phyloP scores from a whole-genome alignment of 2,329 filamentous ascomycete species.

The Cladophialophora psammophila region DNA sequence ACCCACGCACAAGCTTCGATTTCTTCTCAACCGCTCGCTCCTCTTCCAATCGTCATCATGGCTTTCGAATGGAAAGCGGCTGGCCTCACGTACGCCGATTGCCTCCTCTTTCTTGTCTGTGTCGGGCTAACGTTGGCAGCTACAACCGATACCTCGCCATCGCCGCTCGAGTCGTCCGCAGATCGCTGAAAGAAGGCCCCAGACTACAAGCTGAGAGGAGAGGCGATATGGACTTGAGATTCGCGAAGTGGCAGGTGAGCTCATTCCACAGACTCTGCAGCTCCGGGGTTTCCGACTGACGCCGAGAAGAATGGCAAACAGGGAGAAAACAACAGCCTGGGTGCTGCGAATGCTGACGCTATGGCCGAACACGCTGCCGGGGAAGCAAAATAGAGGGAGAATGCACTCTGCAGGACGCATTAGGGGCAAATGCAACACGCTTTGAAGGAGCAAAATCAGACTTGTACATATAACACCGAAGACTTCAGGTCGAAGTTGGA shows the following conservation, averaged over 20 bases:
- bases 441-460: conserved; percentile 33
- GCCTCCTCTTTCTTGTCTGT: conserved; percentile 37
- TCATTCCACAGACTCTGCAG: background rate
- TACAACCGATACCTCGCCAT: conserved; percentile 99
- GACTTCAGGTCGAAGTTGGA: background rate
- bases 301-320: conserved; percentile 86
- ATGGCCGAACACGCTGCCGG: conserved; percentile 54
- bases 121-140: conserved; percentile 64
- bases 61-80: conserved; percentile 98
- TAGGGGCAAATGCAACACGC: conserved; percentile 19
- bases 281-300: conserved; percentile 21
- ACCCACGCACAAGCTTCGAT: conserved; percentile 1
- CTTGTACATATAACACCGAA: conserved; percentile 22
- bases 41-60: conserved; percentile 63
- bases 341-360: conserved; percentile 60
- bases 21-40: conserved; percentile 1
- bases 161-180: conserved; percentile 92
- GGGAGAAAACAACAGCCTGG: conserved; percentile 80
- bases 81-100: conserved; percentile 80
- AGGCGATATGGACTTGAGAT: conserved; percentile 86
- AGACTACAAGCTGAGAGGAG: conserved; percentile 86
- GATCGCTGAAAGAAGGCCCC: conserved; percentile 95
- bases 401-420: conserved; percentile 23
- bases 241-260: conserved; percentile 95
- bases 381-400: conserved; percentile 51